phyloP scores from a whole-genome alignment of 2,329 filamentous ascomycete species.

The Hymenoscyphus repandus region DNA sequence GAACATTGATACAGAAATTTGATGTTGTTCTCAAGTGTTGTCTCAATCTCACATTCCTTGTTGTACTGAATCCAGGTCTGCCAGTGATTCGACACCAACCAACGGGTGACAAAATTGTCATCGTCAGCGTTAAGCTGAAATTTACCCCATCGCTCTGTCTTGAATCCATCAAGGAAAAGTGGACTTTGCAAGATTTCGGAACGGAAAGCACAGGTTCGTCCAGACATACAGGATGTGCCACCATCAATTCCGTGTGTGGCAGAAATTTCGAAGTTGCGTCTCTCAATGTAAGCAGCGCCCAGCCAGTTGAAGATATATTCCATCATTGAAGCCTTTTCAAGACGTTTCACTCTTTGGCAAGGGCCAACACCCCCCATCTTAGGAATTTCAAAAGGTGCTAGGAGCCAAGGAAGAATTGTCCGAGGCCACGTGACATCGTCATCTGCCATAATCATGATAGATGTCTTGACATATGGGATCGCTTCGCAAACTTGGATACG shows the following conservation, averaged over 20 bases:
- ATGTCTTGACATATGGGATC: constrained; percentile 76
- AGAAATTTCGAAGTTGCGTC: constrained; percentile 94
- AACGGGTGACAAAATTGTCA: constrained; percentile 96
- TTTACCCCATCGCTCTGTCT: constrained; percentile 82
- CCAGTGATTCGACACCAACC: constrained; percentile 88
- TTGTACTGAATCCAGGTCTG: constrained; percentile 96
- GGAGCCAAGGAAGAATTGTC: constrained; percentile 82
- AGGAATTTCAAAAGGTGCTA: constrained; percentile 84
- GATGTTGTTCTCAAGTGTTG: constrained; percentile 80
- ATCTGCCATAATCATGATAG: constrained; percentile 87
- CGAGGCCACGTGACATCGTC: constrained; percentile 92
- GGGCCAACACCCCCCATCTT: constrained; percentile 87
- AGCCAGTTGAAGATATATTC: constrained; percentile 80
- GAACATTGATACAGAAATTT: constrained; percentile 93
- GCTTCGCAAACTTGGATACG: constrained; percentile 88
- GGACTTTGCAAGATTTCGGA: constrained; percentile 81
- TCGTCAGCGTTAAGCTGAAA: constrained; percentile 94
- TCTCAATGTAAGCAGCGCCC: constrained; percentile 85
- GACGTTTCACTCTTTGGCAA: constrained; percentile 75
- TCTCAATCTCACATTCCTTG: constrained; percentile 83
- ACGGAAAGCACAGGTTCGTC: constrained; percentile 86
- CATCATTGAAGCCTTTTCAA: constrained; percentile 50
- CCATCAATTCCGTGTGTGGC: constrained; percentile 93
- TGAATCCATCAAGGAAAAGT: constrained; percentile 83
- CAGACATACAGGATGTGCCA: constrained; percentile 94